Evolutionary conservation across 1,139 yeast genomes (phyloP).

Genomic region (Yamadazyma friedrichii): DNA sequence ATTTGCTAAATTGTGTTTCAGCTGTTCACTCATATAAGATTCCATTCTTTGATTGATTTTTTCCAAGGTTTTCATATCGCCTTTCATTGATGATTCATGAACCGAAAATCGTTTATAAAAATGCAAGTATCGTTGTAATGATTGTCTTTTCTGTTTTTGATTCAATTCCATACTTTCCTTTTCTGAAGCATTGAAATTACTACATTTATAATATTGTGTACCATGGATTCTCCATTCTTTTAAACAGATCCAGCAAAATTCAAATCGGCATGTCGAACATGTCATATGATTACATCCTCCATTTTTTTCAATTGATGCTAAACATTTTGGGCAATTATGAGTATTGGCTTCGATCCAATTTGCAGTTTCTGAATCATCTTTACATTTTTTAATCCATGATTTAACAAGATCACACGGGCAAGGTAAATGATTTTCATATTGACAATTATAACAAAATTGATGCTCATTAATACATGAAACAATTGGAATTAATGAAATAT

Average conservation of each 20-base stretch:
- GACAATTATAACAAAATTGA: constrained; percentile 79
- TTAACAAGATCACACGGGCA: constrained; percentile 72
- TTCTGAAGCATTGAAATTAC: constrained; percentile 48
- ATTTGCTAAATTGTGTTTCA: constrained; percentile 17
- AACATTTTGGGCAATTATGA: constrained; percentile 74
- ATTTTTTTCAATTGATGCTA: constrained; percentile 67
- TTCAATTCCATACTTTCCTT: constrained; percentile 30
- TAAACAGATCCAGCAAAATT: constrained; percentile 94
- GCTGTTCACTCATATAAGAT: constrained; percentile 48
- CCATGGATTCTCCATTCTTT: constrained; percentile 79
- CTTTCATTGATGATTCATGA: constrained; percentile 75
- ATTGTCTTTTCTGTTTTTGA: constrained; percentile 35
- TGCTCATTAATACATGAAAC: constrained; percentile 70
- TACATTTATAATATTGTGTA: constrained; percentile 64
- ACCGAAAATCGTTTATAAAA: constrained; percentile 74
- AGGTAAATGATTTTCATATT: constrained; percentile 77
- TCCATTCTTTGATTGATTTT: constrained; percentile 66
- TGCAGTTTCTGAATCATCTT: constrained; percentile 85
- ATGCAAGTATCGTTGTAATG: constrained; percentile 69
- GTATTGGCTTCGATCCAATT: constrained; percentile 91
- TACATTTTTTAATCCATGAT: constrained; percentile 76
- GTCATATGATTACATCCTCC: constrained; percentile 98
- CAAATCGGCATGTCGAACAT: constrained; percentile 71
- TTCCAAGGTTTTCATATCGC: constrained; percentile 64
- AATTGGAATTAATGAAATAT: constrained; percentile 46